These are phyloP conservation scores for Euphorbia neoarborescens DNA, from an alignment of 441 rosid genomes.

Conservation along the genomic window DNA sequence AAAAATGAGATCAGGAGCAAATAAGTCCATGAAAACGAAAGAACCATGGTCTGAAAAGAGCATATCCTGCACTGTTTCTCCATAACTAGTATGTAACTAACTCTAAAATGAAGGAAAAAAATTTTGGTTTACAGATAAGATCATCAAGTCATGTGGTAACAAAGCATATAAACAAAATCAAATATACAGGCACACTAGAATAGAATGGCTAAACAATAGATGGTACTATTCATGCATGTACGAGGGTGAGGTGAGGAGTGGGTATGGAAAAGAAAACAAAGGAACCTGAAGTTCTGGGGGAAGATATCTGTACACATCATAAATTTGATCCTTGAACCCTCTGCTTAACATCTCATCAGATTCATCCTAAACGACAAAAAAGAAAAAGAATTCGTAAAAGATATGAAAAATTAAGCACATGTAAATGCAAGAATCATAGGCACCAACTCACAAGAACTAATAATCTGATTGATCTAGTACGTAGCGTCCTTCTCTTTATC, in stretches of 20 bases:
- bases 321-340: slow-evolving; percentile 97
- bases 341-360: slow-evolving; percentile 98
- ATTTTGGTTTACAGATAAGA: background rate
- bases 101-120: background rate
- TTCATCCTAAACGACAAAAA: slow-evolving; percentile 41
- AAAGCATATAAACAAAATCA: background rate
- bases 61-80: background rate
- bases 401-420: background rate
- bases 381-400: background rate
- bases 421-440: background rate
- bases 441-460: slow-evolving; percentile 56
- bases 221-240: background rate
- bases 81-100: background rate
- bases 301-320: slow-evolving; percentile 88
- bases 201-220: background rate
- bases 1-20: background rate
- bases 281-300: slow-evolving; percentile 95
- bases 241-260: background rate
- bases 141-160: background rate
- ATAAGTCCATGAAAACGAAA: background rate
- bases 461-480: slow-evolving; percentile 74
- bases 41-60: background rate
- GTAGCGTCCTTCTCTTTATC: slow-evolving; percentile 92
- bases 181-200: background rate
- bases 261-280: background rate